Conservation (phyloP, 176 grass and related monocot genomes). For the Bolboschoenus planiculmis region DNA sequence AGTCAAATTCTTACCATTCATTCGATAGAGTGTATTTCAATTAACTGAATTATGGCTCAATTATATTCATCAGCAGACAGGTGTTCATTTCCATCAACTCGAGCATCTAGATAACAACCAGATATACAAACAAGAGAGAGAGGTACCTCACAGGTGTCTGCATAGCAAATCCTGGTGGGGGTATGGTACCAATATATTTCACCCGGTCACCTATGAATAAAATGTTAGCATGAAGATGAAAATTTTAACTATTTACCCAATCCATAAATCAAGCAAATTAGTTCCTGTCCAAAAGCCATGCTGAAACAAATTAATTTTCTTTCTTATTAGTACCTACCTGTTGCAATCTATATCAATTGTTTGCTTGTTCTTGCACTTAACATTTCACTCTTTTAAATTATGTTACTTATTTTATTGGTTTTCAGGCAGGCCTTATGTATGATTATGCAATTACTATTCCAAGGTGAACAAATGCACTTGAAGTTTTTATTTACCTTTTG, state of each 20-base stretch:
- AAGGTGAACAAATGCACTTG: background rate
- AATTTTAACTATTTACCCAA: background rate
- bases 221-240: background rate
- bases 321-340: background rate
- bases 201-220: slow-evolving; percentile 75
- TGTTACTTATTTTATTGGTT: background rate
- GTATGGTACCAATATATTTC: slow-evolving; percentile 55
- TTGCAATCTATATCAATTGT: background rate
- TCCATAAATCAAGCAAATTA: slow-evolving; percentile 5
- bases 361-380: background rate
- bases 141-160: slow-evolving; percentile 48
- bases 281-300: background rate
- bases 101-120: background rate
- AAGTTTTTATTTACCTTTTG: background rate
- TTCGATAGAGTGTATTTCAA: background rate
- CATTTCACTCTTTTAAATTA: background rate
- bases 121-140: background rate
- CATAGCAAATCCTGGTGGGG: slow-evolving; percentile 39
- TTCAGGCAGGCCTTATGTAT: background rate
- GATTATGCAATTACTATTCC: background rate
- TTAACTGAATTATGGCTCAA: slow-evolving; percentile 3
- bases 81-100: background rate
- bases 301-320: background rate
- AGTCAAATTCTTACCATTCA: background rate
- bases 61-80: background rate